Evolutionary conservation across 169 alveolate genomes (phyloP), one percentile per base, ranked within the genome.

Genomic region (Besnoitia besnoiti): DNA sequence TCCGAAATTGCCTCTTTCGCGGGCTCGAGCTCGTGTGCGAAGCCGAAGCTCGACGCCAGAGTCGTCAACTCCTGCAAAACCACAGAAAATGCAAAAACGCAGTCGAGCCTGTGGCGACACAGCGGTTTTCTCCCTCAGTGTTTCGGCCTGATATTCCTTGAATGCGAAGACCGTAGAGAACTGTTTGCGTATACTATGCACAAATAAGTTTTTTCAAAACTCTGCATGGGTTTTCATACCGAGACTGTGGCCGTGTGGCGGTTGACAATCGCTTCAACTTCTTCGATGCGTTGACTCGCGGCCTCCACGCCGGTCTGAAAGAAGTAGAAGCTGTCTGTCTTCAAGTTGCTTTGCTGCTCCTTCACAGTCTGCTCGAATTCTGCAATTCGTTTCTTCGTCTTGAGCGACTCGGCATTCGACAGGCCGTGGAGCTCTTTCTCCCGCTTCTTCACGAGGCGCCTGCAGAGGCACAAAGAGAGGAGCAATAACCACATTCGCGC

Each of bases 11-110:
- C 94, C 93, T 96, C 97, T 93, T 94, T 91, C 50, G 98, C 96
- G 24, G 96, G 97, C n/a, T 94, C 95, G 47, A 98, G 96, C 92
- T 96, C 95, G 92, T 97, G 99, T 46, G 99, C 98, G 95, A 96
- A 96, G 77, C 97, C 98, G 94, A 98, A 98, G 90, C 96, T 97
- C 49, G 94, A 61, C 82, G 98, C 98, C 46, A 97, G 97, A 84
- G 96, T 97, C 59, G 96, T 95, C 92, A 96, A 94, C 42, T 96
- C 94, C 94, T 82, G 91, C 33, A 49, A 21, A 1, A 10, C 19
- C 35, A 5, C 77, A 27, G 10, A 30, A n/a, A 95, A 24, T 5
- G 33, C 19, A 5, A 27, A 40, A 39, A 39, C n/a, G n/a, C n/a
- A n/a, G n/a, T n/a, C n/a, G n/a, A n/a, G n/a, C n/a, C n/a, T n/a